These are phyloP conservation scores for Ceriops tagal DNA, from an alignment of 345 rosid genomes.

Conservation along the genomic window DNA sequence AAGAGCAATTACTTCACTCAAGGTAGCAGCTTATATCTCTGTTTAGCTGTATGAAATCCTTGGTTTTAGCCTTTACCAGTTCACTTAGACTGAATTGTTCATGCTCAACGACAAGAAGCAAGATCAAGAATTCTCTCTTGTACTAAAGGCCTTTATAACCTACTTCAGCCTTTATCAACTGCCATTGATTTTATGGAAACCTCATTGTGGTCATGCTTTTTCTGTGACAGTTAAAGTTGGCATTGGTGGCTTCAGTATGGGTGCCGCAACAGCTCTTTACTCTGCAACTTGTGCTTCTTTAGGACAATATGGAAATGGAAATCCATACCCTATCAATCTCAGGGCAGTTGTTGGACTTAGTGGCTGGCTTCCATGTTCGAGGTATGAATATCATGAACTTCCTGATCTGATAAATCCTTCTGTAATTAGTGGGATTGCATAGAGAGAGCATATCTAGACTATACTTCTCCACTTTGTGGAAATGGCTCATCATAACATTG, in stretches of 20 bases:
- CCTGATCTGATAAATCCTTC: conserved; percentile 1
- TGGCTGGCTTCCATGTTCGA: conserved; percentile 34
- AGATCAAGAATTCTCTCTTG: no score
- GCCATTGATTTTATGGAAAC: background rate
- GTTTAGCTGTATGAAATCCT: background rate
- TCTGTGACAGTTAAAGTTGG: conserved; percentile 29
- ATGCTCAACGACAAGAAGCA: no score
- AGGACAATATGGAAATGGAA: conserved; percentile 28
- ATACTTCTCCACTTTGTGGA: no score
- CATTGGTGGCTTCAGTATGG: conserved; percentile 38
- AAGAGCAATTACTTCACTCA: conserved; percentile 5
- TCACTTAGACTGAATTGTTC: background rate
- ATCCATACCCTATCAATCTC: conserved; percentile 23
- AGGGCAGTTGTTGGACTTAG: conserved; percentile 32
- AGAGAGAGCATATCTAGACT: no score
- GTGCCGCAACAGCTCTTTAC: conserved; percentile 32
- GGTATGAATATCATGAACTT: conserved; percentile 5
- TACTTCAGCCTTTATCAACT: no score
- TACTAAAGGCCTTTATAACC: no score
- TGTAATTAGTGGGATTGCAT: background rate
- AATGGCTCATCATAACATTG: no score
- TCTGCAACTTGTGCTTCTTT: conserved; percentile 31
- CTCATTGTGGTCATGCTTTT: background rate
- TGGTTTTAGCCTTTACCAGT: background rate
- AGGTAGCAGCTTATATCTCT: background rate